Conservation (phyloP, 805 yeast species). For the Monosporozyma solicola region DNA sequence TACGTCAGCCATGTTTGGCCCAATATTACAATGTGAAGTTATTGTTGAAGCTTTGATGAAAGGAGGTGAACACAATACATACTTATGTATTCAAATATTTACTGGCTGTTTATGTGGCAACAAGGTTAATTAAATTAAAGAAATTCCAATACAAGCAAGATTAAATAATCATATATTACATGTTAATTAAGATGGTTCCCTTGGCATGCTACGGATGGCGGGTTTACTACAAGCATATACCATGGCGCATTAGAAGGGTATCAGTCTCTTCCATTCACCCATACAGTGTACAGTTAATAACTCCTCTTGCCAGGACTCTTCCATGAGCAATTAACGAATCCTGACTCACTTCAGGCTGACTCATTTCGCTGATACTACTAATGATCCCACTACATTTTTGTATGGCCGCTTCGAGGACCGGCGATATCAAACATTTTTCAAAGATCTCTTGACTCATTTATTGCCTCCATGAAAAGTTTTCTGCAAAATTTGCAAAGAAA, state of each 20-base stretch:
- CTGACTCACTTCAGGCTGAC: too few relatives aligned
- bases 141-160: constrained; percentile 11
- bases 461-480: too few relatives aligned
- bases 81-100: constrained; percentile 50
- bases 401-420: too few relatives aligned
- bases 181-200: neutral
- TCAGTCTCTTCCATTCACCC: neutral
- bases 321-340: neutral
- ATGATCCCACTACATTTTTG: too few relatives aligned
- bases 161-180: neutral
- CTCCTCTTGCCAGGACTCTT: neutral
- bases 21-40: constrained; percentile 41
- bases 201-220: too few relatives aligned
- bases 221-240: neutral
- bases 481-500: too few relatives aligned
- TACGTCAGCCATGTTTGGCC: constrained; percentile 23
- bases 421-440: too few relatives aligned
- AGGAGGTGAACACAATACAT: constrained; percentile 34
- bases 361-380: too few relatives aligned
- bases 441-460: too few relatives aligned
- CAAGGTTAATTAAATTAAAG: constrained; percentile 38
- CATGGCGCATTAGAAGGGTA: neutral
- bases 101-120: constrained; percentile 41
- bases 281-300: neutral
- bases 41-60: constrained; percentile 43